Evolutionary conservation across 495 filamentous ascomycete genomes (phyloP), one percentile per base, ranked within the genome.

Genomic region (Penicillium parvum): DNA sequence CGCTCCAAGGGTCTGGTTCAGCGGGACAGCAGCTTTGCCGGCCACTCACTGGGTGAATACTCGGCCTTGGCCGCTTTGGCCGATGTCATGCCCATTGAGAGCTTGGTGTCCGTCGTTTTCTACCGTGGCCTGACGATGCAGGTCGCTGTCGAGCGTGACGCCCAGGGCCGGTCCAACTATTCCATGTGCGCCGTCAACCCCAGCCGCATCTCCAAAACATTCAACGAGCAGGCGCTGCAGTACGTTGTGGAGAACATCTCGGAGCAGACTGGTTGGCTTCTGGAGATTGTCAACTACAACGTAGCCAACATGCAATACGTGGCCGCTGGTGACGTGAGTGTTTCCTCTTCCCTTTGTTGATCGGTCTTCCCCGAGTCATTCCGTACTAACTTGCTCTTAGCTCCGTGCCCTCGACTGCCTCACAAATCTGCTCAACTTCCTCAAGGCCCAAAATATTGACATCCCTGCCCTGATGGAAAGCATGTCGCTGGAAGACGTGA

Each of bases 91-190:
- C 94, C 94, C 8, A 97, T 99, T 60, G 94, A 99, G 75, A 90
- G 84, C 58, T 78, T 99, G 60, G 92, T 99, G 0, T 95, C 92
- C 1, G 92, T 99, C 17, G 92, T 97, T 42, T 99, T 99, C 75
- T 99, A 99, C 73, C 87, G 92, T 58, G 92, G 92, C 58, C 74
- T 99, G 50, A 99, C 92, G 12, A 99, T 99, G 92, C 92, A 99
- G 66, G 94, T 99, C 35, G 92, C 92, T 27, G 92, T 99, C 53
- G 94, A 97, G 66, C 90, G 92, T 61, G 92, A 99, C 64, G 89
- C 81, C 41, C 69, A 79, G 44, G 92, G 92, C 38, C 86, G 92
- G 30, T 95, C 88, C 37, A 97, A 95, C 72, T 99, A 99, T 73
- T 85, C 84, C 36, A 99, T 99, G 92, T 94, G 90, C 61, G 92